A percentile compares a stretch with the other conserved stretches of the same genome.
Evolutionary conservation across 192 early-diverging fungal species (phyloP).

Genomic region (Coemansia sp.): DNA sequence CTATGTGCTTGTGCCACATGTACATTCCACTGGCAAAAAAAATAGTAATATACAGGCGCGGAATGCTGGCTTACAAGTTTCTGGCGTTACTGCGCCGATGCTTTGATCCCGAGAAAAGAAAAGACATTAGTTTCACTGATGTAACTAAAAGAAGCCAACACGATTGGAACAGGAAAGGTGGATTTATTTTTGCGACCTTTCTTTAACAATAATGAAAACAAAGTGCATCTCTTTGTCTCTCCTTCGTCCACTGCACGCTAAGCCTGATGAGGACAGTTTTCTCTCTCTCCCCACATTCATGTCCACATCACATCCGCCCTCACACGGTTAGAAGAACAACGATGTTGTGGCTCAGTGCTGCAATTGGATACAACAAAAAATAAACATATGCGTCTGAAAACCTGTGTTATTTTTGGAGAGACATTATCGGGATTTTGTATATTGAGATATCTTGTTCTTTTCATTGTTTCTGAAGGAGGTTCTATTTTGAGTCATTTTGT

Average conservation of each 20-base stretch:
- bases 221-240: no score
- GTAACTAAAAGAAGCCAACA: background rate
- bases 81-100: background rate
- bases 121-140: background rate
- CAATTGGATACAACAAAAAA: background rate
- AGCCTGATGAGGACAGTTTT: background rate
- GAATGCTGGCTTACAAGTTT: background rate
- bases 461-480: background rate
- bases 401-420: slow-evolving; percentile 2
- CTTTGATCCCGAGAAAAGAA: background rate
- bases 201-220: no score
- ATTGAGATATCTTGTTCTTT: background rate
- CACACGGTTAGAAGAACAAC: background rate
- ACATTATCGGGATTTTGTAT: slow-evolving; percentile 3
- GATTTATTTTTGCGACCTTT: background rate
- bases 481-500: background rate
- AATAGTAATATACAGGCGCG: no score
- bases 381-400: background rate
- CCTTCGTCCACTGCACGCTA: no score
- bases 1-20: background rate
- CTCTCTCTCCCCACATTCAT: background rate
- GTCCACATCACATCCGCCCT: background rate
- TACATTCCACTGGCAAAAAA: background rate
- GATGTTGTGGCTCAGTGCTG: background rate
- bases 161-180: background rate